Percentiles rank a stretch among this genome's conserved stretches.
phyloP scores from a whole-genome alignment of 768 basidiomycete species.

The Pisolithus albus region DNA sequence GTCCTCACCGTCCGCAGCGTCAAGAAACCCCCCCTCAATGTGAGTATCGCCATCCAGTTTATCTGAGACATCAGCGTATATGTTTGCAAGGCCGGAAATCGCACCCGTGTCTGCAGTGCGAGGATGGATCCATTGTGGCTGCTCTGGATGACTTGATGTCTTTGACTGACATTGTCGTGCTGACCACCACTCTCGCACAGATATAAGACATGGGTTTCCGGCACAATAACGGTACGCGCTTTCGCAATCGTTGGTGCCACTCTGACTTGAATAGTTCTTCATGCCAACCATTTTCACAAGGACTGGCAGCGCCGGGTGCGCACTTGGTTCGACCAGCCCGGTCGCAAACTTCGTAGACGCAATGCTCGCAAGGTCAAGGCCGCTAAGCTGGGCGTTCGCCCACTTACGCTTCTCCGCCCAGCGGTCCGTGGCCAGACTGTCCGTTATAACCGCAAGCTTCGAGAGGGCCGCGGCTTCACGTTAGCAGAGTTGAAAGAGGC shows the following conservation, averaged over 20 bases:
- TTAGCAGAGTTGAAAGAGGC: slow-evolving; percentile 92
- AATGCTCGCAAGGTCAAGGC: slow-evolving; percentile 89
- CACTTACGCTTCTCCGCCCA: slow-evolving; percentile 85
- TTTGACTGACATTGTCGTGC: neutral
- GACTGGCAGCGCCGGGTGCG: slow-evolving; percentile 97
- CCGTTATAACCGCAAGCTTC: slow-evolving; percentile 96
- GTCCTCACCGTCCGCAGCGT: slow-evolving; percentile 21
- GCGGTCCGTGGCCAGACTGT: slow-evolving; percentile 95
- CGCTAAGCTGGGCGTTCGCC: slow-evolving; percentile 85
- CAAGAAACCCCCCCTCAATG: slow-evolving; percentile 28
- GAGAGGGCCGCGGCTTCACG: slow-evolving; percentile 96
- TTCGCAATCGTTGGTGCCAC: slow-evolving; percentile 18
- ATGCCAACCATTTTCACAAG: slow-evolving; percentile 94
- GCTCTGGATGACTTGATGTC: slow-evolving; percentile 14
- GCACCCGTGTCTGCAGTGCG: neutral
- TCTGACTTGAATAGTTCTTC: slow-evolving; percentile 57
- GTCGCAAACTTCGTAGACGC: slow-evolving; percentile 93
- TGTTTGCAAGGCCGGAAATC: neutral
- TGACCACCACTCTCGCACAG: slow-evolving; percentile 17
- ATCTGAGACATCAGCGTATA: neutral
- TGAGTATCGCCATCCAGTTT: slow-evolving; percentile 14
- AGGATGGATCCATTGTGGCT: slow-evolving; percentile 17
- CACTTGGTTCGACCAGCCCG: slow-evolving; percentile 99
- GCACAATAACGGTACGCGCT: slow-evolving; percentile 28
- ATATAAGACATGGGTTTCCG: slow-evolving; percentile 30